Base-by-base conservation (phyloP, 179 eudicot genomes). In the Silene vulgaris region DNA sequence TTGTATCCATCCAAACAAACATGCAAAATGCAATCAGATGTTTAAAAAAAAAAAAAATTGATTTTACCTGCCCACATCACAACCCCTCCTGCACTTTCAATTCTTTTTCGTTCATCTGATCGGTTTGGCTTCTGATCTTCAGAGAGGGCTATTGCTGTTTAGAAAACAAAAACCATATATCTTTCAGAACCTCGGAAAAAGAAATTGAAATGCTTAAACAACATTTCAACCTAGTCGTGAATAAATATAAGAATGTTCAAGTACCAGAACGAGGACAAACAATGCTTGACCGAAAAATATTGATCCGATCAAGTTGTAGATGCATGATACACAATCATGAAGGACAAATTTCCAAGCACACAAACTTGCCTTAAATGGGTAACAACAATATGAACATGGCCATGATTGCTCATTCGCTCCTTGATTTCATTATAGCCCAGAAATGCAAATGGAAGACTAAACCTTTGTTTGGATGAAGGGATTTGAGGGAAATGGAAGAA, bases 1-100 rank as follows among this genome's bases (percentile, higher is more conserved):
- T 56, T 40, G 19, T 23, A 43, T 5, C 0, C 20, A 6, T 75
- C n/a, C 12, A 2, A 19, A 69, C 14, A 56, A 73, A 64, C 17
- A 5, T 16, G 56, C 28, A 26, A 16, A 65, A 71, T 73, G 32
- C 45, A 65, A 14, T 65, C 43, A 57, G 14, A 74, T n/a, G 37
- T 30, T 29, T 14, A 50, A 6, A 40, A 72, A 14, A 9, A 9
- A 50, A 68, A 61, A 69, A 54, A 59, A 14, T 69, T 69, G n/a
- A n/a, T n/a, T 80, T 87, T 69, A 96, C 99, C 99, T 80, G 99
- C 97, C 99, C 99, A 93, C 93, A 93, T 96, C n/a, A 96, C 97
- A 71, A 90, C 88, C n/a, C 99, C 97, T 78, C 99, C 99, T 67
- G 99, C 99, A 84, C 68, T 88, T 85, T 96, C 99, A 72, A 96